phyloP scores from a whole-genome alignment of 164 flowering plant species.

The Taxillus chinensis region DNA sequence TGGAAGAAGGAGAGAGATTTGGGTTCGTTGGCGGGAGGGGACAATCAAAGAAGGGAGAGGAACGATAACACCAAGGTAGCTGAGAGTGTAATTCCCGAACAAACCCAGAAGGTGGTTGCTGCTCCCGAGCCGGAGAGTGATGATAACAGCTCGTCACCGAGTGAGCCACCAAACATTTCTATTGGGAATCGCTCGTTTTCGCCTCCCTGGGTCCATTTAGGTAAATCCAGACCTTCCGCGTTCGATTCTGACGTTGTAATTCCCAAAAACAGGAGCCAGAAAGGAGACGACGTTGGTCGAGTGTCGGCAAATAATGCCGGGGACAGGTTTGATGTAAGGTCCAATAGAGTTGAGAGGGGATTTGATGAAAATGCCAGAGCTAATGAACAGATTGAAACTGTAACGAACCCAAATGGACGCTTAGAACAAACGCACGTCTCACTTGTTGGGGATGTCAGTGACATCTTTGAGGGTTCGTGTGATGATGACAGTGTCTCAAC shows the following conservation, averaged over 20 bases:
- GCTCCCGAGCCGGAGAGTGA: conserved; percentile 6
- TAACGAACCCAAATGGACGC: not conserved
- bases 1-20: conserved; percentile 28
- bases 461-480: conserved; percentile 8
- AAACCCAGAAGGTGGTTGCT: conserved; percentile 4
- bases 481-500: conserved; percentile 10
- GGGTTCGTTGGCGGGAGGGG: conserved; percentile 12
- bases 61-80: conserved; percentile 44
- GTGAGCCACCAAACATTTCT: conserved; percentile 14
- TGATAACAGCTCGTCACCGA: conserved; percentile 1
- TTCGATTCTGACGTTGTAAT: conserved; percentile 14
- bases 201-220: conserved; percentile 57
- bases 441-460: not conserved
- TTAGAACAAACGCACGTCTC: not conserved
- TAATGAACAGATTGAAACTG: conserved; percentile 2
- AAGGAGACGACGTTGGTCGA: conserved; percentile 1
- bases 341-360: not conserved
- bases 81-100: conserved; percentile 60
- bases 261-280: not conserved
- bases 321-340: not conserved
- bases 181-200: conserved; percentile 13
- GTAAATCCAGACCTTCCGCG: conserved; percentile 12
- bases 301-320: not conserved
- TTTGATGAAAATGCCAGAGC: not conserved
- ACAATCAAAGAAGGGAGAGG: conserved; percentile 17